Percentiles rank a stretch among this genome's conserved stretches.
These are phyloP conservation scores for Fusarium acutatum DNA, from an alignment of 2,329 filamentous ascomycete species.

Conservation along the genomic window DNA sequence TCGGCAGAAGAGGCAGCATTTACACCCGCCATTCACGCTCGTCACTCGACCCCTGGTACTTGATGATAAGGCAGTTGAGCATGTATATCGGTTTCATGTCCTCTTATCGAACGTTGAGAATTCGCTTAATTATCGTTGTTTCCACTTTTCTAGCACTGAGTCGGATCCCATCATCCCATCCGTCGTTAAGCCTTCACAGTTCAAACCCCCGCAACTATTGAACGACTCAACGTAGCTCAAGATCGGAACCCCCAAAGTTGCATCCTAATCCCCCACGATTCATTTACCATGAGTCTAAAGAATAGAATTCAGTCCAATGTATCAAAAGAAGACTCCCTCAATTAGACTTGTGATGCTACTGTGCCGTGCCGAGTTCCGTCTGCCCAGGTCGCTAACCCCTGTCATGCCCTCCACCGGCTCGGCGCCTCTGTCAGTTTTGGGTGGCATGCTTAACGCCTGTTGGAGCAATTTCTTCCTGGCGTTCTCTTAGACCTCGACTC, in stretches of 20 bases:
- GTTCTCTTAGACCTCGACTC: not conserved
- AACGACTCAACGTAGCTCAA: not conserved
- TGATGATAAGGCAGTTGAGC: not conserved
- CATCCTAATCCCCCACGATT: constrained; percentile 22
- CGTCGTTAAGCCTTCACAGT: not conserved
- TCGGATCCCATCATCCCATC: not conserved
- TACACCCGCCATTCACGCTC: not conserved
- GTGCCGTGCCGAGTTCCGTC: constrained; percentile 36
- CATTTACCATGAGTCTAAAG: not conserved
- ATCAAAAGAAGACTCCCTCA: not conserved
- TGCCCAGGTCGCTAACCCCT: constrained; percentile 19
- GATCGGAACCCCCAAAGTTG: constrained; percentile 27
- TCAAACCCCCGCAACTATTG: constrained; percentile 21
- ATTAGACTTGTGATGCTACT: constrained; percentile 3
- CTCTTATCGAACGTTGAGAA: constrained; percentile 5
- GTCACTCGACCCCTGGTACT: not conserved
- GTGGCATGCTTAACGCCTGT: constrained; percentile 6
- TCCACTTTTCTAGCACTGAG: constrained; percentile 5
- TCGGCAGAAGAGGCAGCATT: not conserved
- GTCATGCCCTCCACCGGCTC: constrained; percentile 27
- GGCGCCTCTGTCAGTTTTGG: constrained; percentile 28
- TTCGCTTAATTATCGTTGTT: constrained; percentile 7
- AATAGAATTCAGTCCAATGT: not conserved
- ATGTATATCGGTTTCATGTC: not conserved
- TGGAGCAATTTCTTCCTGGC: constrained; percentile 4